phyloP scores from a whole-genome alignment of 1,139 yeast genomes.

The Meyerozyma carpophila region DNA sequence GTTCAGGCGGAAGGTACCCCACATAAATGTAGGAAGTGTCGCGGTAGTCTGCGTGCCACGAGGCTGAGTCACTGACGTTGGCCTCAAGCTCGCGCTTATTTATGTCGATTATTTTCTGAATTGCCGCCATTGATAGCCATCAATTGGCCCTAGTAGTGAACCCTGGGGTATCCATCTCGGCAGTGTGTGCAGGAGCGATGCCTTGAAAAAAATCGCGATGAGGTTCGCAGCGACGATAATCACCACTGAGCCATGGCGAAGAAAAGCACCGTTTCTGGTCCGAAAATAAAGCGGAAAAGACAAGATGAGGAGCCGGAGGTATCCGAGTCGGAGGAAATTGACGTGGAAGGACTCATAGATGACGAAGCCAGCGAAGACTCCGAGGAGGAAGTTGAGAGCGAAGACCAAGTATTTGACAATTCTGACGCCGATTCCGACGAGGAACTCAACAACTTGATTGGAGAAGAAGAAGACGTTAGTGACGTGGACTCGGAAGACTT shows the following conservation, averaged over 20 bases:
- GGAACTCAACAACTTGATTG: conserved; percentile 54
- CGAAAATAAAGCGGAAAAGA: not conserved
- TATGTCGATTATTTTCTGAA: conserved; percentile 50
- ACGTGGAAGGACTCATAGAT: conserved; percentile 2
- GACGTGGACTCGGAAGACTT: conserved; percentile 36
- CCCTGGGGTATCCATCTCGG: not conserved
- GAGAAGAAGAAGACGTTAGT: conserved; percentile 40
- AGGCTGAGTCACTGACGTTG: conserved; percentile 56
- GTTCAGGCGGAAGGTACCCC: conserved; percentile 62
- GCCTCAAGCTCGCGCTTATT: conserved; percentile 63
- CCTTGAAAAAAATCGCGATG: not conserved
- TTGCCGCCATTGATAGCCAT: conserved; percentile 30
- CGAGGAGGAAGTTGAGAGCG: conserved; percentile 21
- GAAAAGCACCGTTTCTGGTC: not conserved
- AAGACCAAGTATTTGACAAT: conserved; percentile 20
- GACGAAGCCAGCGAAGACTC: conserved; percentile 2
- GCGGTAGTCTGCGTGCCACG: conserved; percentile 86
- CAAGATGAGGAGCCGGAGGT: conserved; percentile 4
- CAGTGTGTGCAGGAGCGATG: not conserved
- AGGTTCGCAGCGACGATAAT: not conserved
- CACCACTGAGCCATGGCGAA: not conserved
- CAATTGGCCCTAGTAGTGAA: not conserved
- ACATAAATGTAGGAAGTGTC: conserved; percentile 59
- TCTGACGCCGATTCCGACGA: conserved; percentile 46
- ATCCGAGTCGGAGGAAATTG: conserved; percentile 7